phyloP scores from a whole-genome alignment of 768 basidiomycete species.

The Boletus rubropictus region DNA sequence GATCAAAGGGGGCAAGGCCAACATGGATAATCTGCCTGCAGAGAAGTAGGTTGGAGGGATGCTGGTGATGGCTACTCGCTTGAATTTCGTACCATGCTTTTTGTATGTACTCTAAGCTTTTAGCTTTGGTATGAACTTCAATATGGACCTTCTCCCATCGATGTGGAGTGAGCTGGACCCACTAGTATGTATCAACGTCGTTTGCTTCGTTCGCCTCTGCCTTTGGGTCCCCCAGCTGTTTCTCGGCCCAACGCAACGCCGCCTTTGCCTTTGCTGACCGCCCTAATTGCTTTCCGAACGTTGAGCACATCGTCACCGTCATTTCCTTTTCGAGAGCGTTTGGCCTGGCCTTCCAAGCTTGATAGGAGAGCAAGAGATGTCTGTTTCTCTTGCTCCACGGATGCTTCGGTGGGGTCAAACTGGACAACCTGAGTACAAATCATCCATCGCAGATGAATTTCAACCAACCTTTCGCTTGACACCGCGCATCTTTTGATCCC shows the following conservation, averaged over 20 bases:
- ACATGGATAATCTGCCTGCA: constrained; percentile 27
- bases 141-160: constrained; percentile 2
- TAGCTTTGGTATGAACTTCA: constrained; percentile 8
- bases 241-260: constrained; percentile 51
- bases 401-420: constrained; percentile 80
- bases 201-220: constrained; percentile 27
- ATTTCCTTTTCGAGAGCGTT: constrained; percentile 44
- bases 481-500: constrained; percentile 83
- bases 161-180: not conserved
- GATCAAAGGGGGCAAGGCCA: constrained; percentile 75
- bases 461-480: constrained; percentile 83
- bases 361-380: constrained; percentile 70
- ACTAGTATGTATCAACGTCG: constrained; percentile 5
- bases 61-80: not conserved
- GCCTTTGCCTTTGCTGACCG: constrained; percentile 65
- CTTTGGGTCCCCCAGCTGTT: constrained; percentile 22
- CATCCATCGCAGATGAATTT: not conserved
- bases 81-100: constrained; percentile 13
- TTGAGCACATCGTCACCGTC: constrained; percentile 59
- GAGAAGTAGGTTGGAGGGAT: constrained; percentile 17
- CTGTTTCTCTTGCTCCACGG: constrained; percentile 62
- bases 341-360: constrained; percentile 67
- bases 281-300: constrained; percentile 81
- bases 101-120: constrained; percentile 14
- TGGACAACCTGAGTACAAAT: constrained; percentile 27